Base-by-base conservation (phyloP, 1,284 basidiomycete genomes). In the Rhodotorula sp. region DNA sequence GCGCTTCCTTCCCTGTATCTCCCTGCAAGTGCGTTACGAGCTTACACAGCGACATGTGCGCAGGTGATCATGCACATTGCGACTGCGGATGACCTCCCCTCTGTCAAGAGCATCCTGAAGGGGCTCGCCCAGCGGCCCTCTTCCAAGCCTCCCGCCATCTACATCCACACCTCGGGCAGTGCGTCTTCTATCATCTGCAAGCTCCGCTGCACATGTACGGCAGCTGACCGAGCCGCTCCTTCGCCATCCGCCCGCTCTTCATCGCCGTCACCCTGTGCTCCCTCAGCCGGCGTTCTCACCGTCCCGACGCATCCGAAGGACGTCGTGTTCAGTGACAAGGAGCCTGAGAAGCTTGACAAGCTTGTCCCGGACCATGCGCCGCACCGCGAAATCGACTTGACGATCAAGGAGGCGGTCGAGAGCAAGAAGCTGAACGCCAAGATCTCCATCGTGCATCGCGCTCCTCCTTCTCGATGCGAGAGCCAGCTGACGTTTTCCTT, bases 111-210 rank as follows among this genome's bases (percentile, higher is more conserved):
- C 22, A 69, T 75, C 37, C 53, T 75, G n/a, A 67, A 70, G 39
- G 74, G 74, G 9, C 68, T 75, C 63, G 48, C 59, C 19, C 34
- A 66, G 51, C 68, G 71, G 1, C n/a, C 62, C 27, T 22, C 41
- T 1, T 57, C 62, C 2, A 56, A 61, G 21, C 2, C 59, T 17
- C 66, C 71, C 10, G 69, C 71, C 5, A 59, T 75, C 22, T 75
- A 75, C 66, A 68, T 75, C 25, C 74, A 75, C 61, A 75, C 74
- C 15, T 68, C 68, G 2, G 74, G 71, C n/a, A 73, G 71, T 73
- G 54, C 41, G 67, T 72, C n/a, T 3, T 34, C 27, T 56, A 0
- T 19, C 13, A 8, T 15, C 17, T 22, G 8, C 51, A 56, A 21
- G n/a, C 21, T 29, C 29, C n/a, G 27, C 13, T 4, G 12, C 34